Conservation (phyloP, 371 early-diverging fungal species). For the Mucor saturninus region DNA sequence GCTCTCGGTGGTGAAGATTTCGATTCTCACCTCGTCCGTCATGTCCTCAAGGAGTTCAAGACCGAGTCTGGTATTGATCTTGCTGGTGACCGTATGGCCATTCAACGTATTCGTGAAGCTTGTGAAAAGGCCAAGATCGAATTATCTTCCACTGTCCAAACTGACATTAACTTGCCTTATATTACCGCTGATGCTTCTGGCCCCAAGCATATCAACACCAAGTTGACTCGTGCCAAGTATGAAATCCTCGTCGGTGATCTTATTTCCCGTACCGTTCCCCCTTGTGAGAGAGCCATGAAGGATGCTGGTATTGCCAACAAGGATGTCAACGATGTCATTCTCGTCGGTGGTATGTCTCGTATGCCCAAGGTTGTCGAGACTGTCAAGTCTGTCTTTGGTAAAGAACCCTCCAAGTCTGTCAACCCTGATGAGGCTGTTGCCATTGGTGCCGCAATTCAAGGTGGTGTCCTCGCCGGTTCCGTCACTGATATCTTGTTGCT, state of each 20-base stretch:
- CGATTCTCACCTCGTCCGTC: conserved; percentile 82
- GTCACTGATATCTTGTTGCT: conserved; percentile 90
- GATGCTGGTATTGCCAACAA: conserved; percentile 83
- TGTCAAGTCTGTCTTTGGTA: conserved; percentile 88
- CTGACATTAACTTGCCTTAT: conserved; percentile 93
- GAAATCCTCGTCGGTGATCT: conserved; percentile 81
- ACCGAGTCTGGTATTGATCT: conserved; percentile 81
- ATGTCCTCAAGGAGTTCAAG: conserved; percentile 85
- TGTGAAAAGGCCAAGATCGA: conserved; percentile 97
- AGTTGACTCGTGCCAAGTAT: conserved; percentile 89
- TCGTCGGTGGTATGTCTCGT: conserved; percentile 98
- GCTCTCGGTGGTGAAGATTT: conserved; percentile 99
- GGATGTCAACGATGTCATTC: conserved; percentile 93
- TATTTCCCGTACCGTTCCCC: conserved; percentile 86
- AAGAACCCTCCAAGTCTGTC: conserved; percentile 84
- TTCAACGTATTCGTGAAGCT: conserved; percentile 89
- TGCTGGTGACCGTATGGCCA: conserved; percentile 79
- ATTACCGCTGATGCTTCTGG: conserved; percentile 89
- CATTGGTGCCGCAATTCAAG: conserved; percentile 93
- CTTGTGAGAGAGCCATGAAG: conserved; percentile 93
- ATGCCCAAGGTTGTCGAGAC: conserved; percentile 94
- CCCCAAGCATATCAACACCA: conserved; percentile 92
- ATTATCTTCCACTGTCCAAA: conserved; percentile 85
- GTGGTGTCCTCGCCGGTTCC: conserved; percentile 90
- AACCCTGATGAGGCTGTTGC: conserved; percentile 99